A percentile compares a stretch with the other conserved stretches of the same genome.
phyloP scores from a whole-genome alignment of 2,329 filamentous ascomycete genomes.

The Pseudogymnoascus pannorum region DNA sequence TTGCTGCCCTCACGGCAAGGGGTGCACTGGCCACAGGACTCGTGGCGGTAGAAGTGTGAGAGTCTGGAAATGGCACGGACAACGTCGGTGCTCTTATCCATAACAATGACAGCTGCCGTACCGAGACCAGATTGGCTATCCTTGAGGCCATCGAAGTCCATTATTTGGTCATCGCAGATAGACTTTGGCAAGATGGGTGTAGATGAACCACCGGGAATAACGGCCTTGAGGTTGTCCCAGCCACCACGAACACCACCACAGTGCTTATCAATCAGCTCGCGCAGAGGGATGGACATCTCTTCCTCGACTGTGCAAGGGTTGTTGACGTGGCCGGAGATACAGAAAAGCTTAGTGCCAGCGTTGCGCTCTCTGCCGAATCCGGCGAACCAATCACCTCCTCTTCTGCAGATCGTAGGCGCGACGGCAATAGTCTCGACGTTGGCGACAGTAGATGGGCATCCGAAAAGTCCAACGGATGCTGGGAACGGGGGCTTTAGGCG shows the following conservation, averaged over 20 bases:
- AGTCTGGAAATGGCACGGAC: slow-evolving; percentile 89
- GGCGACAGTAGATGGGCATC: slow-evolving; percentile 94
- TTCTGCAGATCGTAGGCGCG: slow-evolving; percentile 87
- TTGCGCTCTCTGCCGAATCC: slow-evolving; percentile 93
- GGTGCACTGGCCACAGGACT: slow-evolving; percentile 97
- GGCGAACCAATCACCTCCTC: slow-evolving; percentile 89
- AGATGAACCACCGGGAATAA: slow-evolving; percentile 95
- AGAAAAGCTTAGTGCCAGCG: slow-evolving; percentile 94
- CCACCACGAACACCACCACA: slow-evolving; percentile 93
- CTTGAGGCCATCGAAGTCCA: slow-evolving; percentile 99
- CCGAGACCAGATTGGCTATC: slow-evolving; percentile 95
- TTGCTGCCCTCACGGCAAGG: slow-evolving; percentile 98
- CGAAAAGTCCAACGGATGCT: slow-evolving; percentile 92
- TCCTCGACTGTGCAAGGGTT: slow-evolving; percentile 97
- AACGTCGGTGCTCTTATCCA: slow-evolving; percentile 97
- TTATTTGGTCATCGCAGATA: slow-evolving; percentile 89
- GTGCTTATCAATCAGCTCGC: slow-evolving; percentile 96
- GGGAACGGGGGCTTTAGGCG: slow-evolving; percentile 98
- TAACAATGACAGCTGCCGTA: slow-evolving; percentile 95
- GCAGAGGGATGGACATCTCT: slow-evolving; percentile 96
- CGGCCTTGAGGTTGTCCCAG: slow-evolving; percentile 93
- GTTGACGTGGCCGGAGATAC: slow-evolving; percentile 98
- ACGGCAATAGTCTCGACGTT: slow-evolving; percentile 98
- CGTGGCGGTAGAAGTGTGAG: slow-evolving; percentile 96
- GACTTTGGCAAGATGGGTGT: slow-evolving; percentile 89